These are phyloP conservation scores for Rhizophora apiculata DNA, from an alignment of 345 rosid species.

Conservation along the genomic window DNA sequence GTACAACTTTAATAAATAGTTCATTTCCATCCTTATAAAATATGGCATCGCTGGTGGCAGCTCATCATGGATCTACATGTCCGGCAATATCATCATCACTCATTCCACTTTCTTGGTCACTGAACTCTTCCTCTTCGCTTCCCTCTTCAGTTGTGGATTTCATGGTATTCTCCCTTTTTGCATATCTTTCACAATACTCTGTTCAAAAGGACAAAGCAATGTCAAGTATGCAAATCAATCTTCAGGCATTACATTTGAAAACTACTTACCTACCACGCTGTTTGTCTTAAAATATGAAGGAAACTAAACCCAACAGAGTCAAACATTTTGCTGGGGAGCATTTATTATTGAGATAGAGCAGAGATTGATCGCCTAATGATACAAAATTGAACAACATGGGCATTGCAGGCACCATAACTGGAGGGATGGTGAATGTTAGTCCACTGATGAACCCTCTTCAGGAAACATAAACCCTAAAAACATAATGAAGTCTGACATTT, in stretches of 20 bases:
- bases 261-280: background rate
- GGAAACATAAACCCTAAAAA: too few species aligned
- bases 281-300: too few species aligned
- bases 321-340: too few species aligned
- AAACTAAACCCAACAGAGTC: too few species aligned
- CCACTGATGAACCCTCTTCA: too few species aligned
- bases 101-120: constrained; percentile 40
- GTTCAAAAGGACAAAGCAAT: constrained; percentile 17
- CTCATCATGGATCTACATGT: constrained; percentile 47
- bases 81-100: constrained; percentile 63
- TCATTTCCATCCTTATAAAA: constrained; percentile 1
- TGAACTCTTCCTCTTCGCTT: constrained; percentile 48
- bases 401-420: too few species aligned
- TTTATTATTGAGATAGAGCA: too few species aligned
- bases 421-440: too few species aligned
- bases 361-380: too few species aligned
- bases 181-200: constrained; percentile 63
- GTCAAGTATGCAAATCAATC: background rate
- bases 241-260: background rate
- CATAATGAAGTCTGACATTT: too few species aligned
- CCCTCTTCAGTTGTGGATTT: constrained; percentile 37
- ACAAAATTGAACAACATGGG: too few species aligned
- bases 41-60: too few species aligned
- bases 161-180: constrained; percentile 44
- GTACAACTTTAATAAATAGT: background rate